Percentiles rank a stretch among this genome's conserved stretches.
phyloP scores from a whole-genome alignment of 352 stramenopile species.

The Globisporangium barbulae region DNA sequence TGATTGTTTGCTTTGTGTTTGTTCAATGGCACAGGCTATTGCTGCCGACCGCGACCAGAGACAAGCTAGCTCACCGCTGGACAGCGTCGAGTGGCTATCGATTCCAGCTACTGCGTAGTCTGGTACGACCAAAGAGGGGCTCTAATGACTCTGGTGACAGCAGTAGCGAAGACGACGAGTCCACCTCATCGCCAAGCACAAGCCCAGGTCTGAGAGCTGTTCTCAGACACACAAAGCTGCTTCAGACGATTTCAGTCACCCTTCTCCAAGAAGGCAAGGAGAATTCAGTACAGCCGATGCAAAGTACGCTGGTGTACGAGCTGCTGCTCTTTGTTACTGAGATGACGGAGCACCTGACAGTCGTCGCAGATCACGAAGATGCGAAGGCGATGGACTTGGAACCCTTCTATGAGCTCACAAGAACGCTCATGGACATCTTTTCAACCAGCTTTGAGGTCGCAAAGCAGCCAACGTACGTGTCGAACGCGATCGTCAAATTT shows the following conservation, averaged over 20 bases:
- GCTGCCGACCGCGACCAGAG: not conserved
- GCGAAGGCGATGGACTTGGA: not conserved
- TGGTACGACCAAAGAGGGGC: slow-evolving; percentile 19
- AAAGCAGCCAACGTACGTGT: slow-evolving; percentile 40
- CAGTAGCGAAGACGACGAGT: not conserved
- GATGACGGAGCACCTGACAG: slow-evolving; percentile 20
- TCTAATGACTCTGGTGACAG: not conserved
- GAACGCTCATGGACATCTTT: slow-evolving; percentile 17
- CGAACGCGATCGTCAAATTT: slow-evolving; percentile 35
- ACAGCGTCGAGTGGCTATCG: slow-evolving; percentile 30
- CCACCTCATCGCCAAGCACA: not conserved
- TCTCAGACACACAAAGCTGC: not conserved
- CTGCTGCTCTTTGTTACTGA: slow-evolving; percentile 32
- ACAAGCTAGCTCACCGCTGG: not conserved
- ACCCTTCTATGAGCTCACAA: slow-evolving; percentile 20
- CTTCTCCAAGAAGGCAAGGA: not conserved
- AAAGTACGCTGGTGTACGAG: slow-evolving; percentile 4
- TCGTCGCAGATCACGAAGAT: not conserved
- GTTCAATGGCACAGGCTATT: slow-evolving; percentile 1
- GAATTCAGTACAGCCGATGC: too few species aligned
- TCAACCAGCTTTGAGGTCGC: slow-evolving; percentile 20
- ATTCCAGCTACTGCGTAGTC: slow-evolving; percentile 45
- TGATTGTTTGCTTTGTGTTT: not conserved
- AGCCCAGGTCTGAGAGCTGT: slow-evolving; percentile 1
- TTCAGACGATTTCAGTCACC: not conserved